Conservation (phyloP, 306 rosid genomes). For the Mimosa pudica region DNA sequence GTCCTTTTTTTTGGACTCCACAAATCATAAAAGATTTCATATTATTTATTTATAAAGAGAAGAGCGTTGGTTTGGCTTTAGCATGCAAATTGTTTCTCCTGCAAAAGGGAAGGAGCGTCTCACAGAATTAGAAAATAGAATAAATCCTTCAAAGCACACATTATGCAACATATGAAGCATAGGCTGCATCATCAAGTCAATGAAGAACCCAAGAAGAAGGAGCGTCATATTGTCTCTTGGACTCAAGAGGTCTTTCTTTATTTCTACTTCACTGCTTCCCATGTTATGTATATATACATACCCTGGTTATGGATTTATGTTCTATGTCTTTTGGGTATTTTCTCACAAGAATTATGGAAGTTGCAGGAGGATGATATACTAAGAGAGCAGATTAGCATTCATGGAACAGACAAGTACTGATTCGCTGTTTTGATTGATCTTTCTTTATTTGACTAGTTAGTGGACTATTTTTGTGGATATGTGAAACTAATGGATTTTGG, state of each 20-base stretch:
- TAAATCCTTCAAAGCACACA: conserved; percentile 29
- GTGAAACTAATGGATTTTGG: conserved; percentile 35
- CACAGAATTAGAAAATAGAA: conserved; percentile 41
- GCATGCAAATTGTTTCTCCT: conserved; percentile 73
- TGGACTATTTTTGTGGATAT: not conserved
- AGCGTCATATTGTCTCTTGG: conserved; percentile 98
- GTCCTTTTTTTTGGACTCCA: conserved; percentile 14
- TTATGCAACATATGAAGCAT: conserved; percentile 66
- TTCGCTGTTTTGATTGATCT: conserved; percentile 24
- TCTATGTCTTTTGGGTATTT: conserved; percentile 1
- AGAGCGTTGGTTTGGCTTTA: conserved; percentile 62
- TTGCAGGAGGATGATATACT: conserved; percentile 98
- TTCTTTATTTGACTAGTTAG: conserved; percentile 20
- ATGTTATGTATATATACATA: not conserved
- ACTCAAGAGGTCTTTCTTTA: conserved; percentile 73
- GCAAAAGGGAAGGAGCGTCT: conserved; percentile 82
- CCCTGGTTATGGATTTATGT: not conserved
- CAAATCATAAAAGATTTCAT: conserved; percentile 29
- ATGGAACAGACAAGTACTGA: conserved; percentile 93
- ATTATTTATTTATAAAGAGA: conserved; percentile 49
- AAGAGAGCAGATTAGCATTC: conserved; percentile 72
- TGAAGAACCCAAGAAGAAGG: conserved; percentile 97
- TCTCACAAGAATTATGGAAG: conserved; percentile 46
- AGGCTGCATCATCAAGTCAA: conserved; percentile 41
- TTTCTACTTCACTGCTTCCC: not conserved